Evolutionary conservation across 208 protist genomes (phyloP).

Genomic region (Angomonas ambiguus): DNA sequence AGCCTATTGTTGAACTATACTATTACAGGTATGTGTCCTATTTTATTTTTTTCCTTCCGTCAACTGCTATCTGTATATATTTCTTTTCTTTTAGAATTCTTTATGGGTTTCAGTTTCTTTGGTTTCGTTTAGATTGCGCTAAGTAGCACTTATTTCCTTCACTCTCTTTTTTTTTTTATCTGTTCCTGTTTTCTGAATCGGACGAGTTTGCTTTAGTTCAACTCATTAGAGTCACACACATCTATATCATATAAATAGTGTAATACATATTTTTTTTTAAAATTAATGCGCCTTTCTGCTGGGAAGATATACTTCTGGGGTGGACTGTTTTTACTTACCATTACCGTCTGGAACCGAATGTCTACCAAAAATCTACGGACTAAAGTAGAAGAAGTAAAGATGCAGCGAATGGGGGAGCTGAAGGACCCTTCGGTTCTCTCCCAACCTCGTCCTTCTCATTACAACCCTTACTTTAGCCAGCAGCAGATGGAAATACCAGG

Average conservation of each 20-base stretch:
- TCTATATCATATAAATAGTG: not conserved
- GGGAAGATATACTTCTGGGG: conserved; percentile 81
- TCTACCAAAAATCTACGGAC: conserved; percentile 52
- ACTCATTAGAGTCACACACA: not conserved
- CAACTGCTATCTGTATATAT: not conserved
- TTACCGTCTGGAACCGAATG: conserved; percentile 66
- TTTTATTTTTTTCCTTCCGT: conserved; percentile 16
- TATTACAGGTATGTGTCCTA: not conserved
- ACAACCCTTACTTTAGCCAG: conserved; percentile 50
- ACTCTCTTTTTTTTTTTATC: not conserved
- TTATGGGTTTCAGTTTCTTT: no score
- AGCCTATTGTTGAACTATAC: no score
- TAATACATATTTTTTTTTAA: not conserved
- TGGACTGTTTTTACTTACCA: conserved; percentile 30
- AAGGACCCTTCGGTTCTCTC: conserved; percentile 12
- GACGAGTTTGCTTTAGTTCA: not conserved
- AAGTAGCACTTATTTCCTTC: no score
- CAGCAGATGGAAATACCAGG: conserved; percentile 30
- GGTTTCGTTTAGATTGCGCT: no score
- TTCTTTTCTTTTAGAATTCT: not conserved
- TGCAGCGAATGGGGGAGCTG: conserved; percentile 53
- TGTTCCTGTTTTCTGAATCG: not conserved
- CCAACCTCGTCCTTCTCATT: conserved; percentile 17
- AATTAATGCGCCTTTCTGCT: conserved; percentile 59
- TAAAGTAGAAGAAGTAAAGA: conserved; percentile 61